Percentiles rank a stretch among this genome's conserved stretches.
Evolutionary conservation across 225 moss, liverwort and hornwort genomes (phyloP).

Genomic region (Climacium dendroides): DNA sequence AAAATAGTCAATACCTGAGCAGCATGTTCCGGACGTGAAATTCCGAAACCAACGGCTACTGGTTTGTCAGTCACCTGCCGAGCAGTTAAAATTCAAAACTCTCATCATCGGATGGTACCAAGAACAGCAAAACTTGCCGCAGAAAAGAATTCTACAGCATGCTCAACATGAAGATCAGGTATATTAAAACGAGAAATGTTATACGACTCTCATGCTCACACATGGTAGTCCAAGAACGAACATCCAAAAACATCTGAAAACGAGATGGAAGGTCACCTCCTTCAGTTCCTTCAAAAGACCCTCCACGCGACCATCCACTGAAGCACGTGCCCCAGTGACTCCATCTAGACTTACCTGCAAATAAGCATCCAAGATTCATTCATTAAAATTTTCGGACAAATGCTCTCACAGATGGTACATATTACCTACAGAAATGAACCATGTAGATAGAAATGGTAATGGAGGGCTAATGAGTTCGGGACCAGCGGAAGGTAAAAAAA

Average conservation of each 20-base stretch:
- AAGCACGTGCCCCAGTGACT: constrained; percentile 63
- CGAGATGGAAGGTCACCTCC: constrained; percentile 25
- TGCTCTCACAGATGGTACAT: background rate
- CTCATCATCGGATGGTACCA: background rate
- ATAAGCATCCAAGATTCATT: background rate
- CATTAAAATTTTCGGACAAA: background rate
- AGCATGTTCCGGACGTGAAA: constrained; percentile 65
- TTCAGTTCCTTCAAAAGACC: constrained; percentile 61
- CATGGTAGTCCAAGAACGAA: background rate
- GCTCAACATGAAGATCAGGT: background rate
- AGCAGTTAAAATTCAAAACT: background rate
- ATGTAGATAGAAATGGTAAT: background rate
- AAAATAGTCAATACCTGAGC: constrained; percentile 15
- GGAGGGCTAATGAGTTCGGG: background rate
- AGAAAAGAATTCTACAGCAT: background rate
- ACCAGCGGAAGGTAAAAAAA: background rate
- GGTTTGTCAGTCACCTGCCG: constrained; percentile 55
- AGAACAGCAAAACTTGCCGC: background rate
- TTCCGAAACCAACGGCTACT: constrained; percentile 75
- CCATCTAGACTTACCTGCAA: constrained; percentile 79
- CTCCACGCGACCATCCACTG: constrained; percentile 57
- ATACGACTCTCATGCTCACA: background rate
- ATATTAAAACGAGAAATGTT: background rate
- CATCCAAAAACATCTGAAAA: background rate
- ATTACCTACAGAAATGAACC: background rate